phyloP scores from a whole-genome alignment of 2,329 filamentous ascomycete genomes.

The Chrysoporthe cubensis region DNA sequence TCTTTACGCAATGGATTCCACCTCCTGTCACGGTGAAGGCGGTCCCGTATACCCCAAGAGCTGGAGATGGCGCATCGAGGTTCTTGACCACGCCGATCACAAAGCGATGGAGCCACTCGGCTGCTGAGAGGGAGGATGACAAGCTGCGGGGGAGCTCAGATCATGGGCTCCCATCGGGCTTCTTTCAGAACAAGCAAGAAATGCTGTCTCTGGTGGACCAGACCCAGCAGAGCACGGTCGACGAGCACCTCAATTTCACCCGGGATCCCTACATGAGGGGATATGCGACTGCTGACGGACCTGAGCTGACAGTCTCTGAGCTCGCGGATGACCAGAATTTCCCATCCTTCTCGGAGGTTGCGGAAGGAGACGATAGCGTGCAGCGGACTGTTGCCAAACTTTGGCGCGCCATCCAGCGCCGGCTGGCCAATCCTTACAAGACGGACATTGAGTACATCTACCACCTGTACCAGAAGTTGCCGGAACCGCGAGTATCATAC shows the following conservation, averaged over 20 bases:
- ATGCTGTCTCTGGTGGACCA: constrained; percentile 58
- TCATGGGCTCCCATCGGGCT: neutral
- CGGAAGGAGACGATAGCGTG: constrained; percentile 41
- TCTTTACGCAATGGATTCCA: constrained; percentile 26
- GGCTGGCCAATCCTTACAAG: constrained; percentile 46
- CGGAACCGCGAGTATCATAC: constrained; percentile 56
- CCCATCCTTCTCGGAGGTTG: constrained; percentile 48
- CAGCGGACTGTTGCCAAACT: constrained; percentile 45
- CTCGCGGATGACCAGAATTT: constrained; percentile 52
- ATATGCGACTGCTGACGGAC: constrained; percentile 56
- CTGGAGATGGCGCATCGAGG: constrained; percentile 15
- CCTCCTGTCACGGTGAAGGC: constrained; percentile 19
- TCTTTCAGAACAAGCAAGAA: constrained; percentile 42
- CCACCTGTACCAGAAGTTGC: constrained; percentile 52
- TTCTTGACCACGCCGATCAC: constrained; percentile 6
- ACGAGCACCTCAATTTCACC: constrained; percentile 57
- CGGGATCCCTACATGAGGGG: constrained; percentile 58
- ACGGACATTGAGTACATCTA: constrained; percentile 51
- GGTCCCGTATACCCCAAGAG: constrained; percentile 8
- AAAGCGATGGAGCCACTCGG: constrained; percentile 26
- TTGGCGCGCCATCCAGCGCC: constrained; percentile 44
- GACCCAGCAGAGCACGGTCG: constrained; percentile 51
- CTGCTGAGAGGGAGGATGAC: constrained; percentile 7
- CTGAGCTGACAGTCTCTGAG: constrained; percentile 55
- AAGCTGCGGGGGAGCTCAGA: constrained; percentile 2